These are phyloP conservation scores for Copromyces sp. DNA, from an alignment of 495 filamentous ascomycete species.

Conservation along the genomic window DNA sequence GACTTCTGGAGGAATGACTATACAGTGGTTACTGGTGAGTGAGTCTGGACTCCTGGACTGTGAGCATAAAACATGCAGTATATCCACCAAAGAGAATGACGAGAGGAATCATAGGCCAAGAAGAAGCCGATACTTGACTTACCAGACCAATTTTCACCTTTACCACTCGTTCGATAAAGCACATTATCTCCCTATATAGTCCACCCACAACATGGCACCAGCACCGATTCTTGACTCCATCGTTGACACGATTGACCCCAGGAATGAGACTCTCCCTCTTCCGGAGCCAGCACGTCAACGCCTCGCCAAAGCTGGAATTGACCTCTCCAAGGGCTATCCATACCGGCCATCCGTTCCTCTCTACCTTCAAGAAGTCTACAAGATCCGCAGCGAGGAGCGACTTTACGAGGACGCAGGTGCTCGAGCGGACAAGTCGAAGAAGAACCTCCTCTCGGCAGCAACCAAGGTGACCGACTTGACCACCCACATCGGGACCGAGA, in stretches of 20 bases:
- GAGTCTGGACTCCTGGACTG: neutral
- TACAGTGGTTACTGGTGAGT: neutral
- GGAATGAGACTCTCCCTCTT: constrained; percentile 51
- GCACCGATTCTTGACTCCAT: constrained; percentile 49
- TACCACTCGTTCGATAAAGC: neutral
- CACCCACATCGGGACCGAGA: constrained; percentile 59
- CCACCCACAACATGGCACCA: constrained; percentile 24
- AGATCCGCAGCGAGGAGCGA: constrained; percentile 49
- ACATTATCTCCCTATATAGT: neutral
- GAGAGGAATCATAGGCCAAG: neutral
- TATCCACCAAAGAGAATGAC: neutral
- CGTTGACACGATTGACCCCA: constrained; percentile 46
- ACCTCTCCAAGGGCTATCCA: constrained; percentile 55
- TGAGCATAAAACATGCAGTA: neutral
- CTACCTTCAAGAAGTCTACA: constrained; percentile 55
- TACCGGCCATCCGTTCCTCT: constrained; percentile 55
- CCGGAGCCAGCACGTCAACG: constrained; percentile 43
- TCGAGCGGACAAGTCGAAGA: constrained; percentile 59
- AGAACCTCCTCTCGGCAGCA: constrained; percentile 51
- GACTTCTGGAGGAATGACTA: neutral
- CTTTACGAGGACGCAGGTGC: constrained; percentile 49
- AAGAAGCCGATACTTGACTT: neutral
- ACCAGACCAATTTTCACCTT: neutral
- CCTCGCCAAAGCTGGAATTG: constrained; percentile 53
- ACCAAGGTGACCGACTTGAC: constrained; percentile 58